Percentiles rank a stretch among this genome's conserved stretches.
Evolutionary conservation across 805 yeast species (phyloP).

Genomic region (Naumovozyma baii): DNA sequence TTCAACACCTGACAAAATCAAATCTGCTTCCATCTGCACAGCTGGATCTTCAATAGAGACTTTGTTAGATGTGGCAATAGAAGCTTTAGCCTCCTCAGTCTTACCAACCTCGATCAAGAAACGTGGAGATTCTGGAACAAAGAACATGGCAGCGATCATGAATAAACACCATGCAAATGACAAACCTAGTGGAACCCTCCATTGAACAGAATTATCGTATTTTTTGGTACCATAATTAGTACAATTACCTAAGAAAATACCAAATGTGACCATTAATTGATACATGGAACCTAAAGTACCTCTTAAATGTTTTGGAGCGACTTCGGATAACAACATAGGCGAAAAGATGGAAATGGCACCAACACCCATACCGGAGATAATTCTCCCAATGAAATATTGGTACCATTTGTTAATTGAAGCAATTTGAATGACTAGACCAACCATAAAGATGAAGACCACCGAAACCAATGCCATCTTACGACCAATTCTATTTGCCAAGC

Average conservation of each 20-base stretch:
- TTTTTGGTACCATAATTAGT: slow-evolving; percentile 48
- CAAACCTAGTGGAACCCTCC: slow-evolving; percentile 65
- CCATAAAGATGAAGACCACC: slow-evolving; percentile 41
- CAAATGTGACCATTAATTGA: slow-evolving; percentile 62
- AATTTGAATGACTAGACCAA: slow-evolving; percentile 60
- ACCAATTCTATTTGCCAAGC: slow-evolving; percentile 62
- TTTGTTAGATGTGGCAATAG: slow-evolving; percentile 52
- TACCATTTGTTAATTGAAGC: slow-evolving; percentile 44
- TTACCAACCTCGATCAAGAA: slow-evolving; percentile 46
- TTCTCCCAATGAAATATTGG: slow-evolving; percentile 55
- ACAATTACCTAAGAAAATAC: slow-evolving; percentile 71
- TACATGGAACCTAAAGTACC: slow-evolving; percentile 62
- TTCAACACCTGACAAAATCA: slow-evolving; percentile 51
- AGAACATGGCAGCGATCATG: slow-evolving; percentile 32
- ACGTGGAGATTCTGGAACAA: slow-evolving; percentile 70
- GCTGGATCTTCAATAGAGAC: slow-evolving; percentile 44
- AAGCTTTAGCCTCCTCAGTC: slow-evolving; percentile 51
- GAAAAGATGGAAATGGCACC: slow-evolving; percentile 70
- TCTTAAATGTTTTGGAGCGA: slow-evolving; percentile 38
- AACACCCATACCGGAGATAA: slow-evolving; percentile 64
- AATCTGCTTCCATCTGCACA: slow-evolving; percentile 46
- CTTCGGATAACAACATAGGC: slow-evolving; percentile 54
- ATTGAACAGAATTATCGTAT: slow-evolving; percentile 40
- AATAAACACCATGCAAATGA: slow-evolving; percentile 38
- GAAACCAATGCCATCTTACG: slow-evolving; percentile 53